Evolutionary conservation across 768 basidiomycete species (phyloP), one percentile per base, ranked within the genome.

Genomic region (Trametes villosa): DNA sequence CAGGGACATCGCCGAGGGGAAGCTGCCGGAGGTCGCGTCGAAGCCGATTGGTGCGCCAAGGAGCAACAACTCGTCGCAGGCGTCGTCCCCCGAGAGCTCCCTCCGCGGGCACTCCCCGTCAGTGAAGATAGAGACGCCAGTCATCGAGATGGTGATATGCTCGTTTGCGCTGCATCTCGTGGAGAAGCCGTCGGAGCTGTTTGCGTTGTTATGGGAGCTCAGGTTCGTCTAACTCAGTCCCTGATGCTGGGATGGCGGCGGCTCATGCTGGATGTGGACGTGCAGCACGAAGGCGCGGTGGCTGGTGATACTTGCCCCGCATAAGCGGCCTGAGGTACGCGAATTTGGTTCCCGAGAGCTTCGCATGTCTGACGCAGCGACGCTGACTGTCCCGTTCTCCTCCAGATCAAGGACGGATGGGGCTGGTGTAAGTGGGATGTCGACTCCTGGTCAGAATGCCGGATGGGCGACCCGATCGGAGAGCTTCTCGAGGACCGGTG

Each of bases 151-250:
- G 73, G 82, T 86, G 15, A 70, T 91, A 22, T 88, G 88, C 67
- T 90, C 89, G 4, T 91, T 91, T 66, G 89, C 88, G 9, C 72
- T 92, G 29, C 89, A 92, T 67, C 83, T 92, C 34, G 71, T 90
- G 31, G 82, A 84, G 45, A 79, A 78, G 26, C 69, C 84, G 2
- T 87, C 85, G 0, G 83, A 85, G 53, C 75, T 91, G 20, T 92
- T 85, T 67, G 76, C 86, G 9, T 74, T 91, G 9, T 75, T 90
- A 13, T 85, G 81, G 76, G 86, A 87, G 65, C 71, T 91, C n/a
- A 70, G 69, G 69, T 67, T 17, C 27, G 67, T 56, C 44, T 22
- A 26, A 7, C 15, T 12, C 22, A 20, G 44, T 11, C 22, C 7
- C 26, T 15, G 20, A 8, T 5, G 22, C 40, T 30, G 5, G 30